Percentiles rank a stretch among this genome's conserved stretches.
These are phyloP conservation scores for Aphanomyces cochlioides DNA, from an alignment of 352 stramenopile species.

Conservation along the genomic window DNA sequence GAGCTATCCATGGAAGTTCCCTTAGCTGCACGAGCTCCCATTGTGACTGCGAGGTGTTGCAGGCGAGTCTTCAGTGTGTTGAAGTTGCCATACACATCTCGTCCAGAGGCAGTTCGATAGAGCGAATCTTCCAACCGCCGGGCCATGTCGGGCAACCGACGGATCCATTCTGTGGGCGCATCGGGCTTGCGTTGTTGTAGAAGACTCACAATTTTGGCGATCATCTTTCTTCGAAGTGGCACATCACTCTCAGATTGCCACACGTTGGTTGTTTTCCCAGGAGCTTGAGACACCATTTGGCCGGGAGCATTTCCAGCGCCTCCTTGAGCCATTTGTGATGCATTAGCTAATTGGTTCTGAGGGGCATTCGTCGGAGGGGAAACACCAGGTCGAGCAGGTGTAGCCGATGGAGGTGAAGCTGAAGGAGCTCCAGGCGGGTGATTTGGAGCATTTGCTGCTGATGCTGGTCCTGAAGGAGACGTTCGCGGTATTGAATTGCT, in stretches of 20 bases:
- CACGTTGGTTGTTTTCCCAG: slow-evolving; percentile 31
- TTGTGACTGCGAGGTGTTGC: slow-evolving; percentile 93
- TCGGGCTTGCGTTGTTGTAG: slow-evolving; percentile 96
- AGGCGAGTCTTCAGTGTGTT: slow-evolving; percentile 94
- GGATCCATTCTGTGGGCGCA: slow-evolving; percentile 95
- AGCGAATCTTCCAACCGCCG: slow-evolving; percentile 96
- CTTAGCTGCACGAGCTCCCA: slow-evolving; percentile 61
- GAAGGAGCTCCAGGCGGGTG: too few species aligned
- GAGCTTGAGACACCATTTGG: slow-evolving; percentile 11
- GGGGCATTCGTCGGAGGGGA: too few species aligned
- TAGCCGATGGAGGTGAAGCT: too few species aligned
- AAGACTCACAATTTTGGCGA: slow-evolving; percentile 93
- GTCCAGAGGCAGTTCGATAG: slow-evolving; percentile 89
- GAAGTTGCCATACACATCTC: slow-evolving; percentile 96
- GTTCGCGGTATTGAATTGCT: too few species aligned
- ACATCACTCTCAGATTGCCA: slow-evolving; percentile 87
- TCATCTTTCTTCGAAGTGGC: slow-evolving; percentile 84
- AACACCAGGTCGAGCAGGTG: too few species aligned
- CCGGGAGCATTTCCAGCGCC: neutral
- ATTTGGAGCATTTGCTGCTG: too few species aligned
- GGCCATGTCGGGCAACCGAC: slow-evolving; percentile 97
- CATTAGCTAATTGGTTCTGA: too few species aligned
- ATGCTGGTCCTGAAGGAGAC: too few species aligned
- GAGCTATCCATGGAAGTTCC: slow-evolving; percentile 32
- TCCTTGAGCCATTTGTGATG: too few species aligned